Percentiles rank a stretch among this genome's conserved stretches.
These are phyloP conservation scores for Ophiostoma sp. DNA, from an alignment of 2,329 filamentous ascomycete genomes.

Conservation along the genomic window DNA sequence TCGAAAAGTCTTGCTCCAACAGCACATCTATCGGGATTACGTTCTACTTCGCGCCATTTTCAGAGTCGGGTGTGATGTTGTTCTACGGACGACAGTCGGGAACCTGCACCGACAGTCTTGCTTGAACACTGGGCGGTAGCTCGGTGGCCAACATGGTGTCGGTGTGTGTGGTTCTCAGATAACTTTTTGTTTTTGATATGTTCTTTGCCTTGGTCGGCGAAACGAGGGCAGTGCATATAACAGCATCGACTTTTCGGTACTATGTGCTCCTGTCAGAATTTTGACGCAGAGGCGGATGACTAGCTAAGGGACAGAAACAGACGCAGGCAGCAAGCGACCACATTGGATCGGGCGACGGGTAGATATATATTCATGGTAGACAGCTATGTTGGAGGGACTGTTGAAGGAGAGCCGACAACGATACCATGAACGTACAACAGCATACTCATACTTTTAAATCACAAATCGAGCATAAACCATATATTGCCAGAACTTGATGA, in stretches of 20 bases:
- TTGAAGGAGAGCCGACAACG: slow-evolving; percentile 20
- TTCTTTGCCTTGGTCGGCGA: not conserved
- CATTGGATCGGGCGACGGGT: not conserved
- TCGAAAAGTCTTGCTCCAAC: not conserved
- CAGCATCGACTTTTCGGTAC: not conserved
- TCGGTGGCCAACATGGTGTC: not conserved
- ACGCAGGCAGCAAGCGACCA: not conserved
- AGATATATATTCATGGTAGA: not conserved
- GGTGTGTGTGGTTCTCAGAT: not conserved
- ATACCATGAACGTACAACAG: slow-evolving; percentile 22
- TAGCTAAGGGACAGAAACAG: not conserved
- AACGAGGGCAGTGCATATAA: not conserved
- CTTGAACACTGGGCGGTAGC: not conserved
- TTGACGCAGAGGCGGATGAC: not conserved
- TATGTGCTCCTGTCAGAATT: not conserved
- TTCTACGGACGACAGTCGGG: not conserved
- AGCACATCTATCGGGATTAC: not conserved
- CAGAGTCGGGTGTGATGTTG: not conserved
- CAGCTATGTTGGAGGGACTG: not conserved
- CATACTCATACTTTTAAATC: slow-evolving; percentile 17
- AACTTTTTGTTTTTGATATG: not conserved
- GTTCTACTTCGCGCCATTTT: not conserved
- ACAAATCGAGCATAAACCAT: slow-evolving; percentile 13
- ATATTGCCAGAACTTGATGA: not conserved
- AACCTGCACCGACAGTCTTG: not conserved